A percentile compares a stretch with the other conserved stretches of the same genome.
Conservation (phyloP, 2,329 filamentous ascomycete genomes). For the Aspergillus transmontanensis region DNA sequence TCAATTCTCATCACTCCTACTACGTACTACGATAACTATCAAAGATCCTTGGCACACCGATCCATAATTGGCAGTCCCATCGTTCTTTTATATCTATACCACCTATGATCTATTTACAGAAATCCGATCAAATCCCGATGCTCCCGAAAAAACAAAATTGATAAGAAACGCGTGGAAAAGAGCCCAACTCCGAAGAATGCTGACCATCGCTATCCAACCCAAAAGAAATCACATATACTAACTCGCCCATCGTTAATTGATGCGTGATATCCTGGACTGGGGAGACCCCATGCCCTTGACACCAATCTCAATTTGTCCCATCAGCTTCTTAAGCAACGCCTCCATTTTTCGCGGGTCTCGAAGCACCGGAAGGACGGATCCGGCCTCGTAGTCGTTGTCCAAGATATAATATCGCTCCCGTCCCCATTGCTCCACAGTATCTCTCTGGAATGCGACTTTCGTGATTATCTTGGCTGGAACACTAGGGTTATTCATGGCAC, state of each 20-base stretch:
- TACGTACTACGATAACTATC: neutral
- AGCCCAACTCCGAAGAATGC: slow-evolving; percentile 11
- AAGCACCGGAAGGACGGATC: slow-evolving; percentile 35
- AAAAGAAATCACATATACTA: neutral
- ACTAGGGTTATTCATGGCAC: slow-evolving; percentile 36
- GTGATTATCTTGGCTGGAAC: slow-evolving; percentile 39
- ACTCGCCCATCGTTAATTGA: slow-evolving; percentile 15
- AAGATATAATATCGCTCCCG: slow-evolving; percentile 39
- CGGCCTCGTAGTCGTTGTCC: slow-evolving; percentile 38
- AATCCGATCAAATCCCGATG: neutral
- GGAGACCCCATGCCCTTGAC: slow-evolving; percentile 32
- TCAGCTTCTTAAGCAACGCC: slow-evolving; percentile 30
- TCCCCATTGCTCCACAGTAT: slow-evolving; percentile 31
- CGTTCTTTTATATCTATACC: slow-evolving; percentile 2
- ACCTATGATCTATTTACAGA: slow-evolving; percentile 20
- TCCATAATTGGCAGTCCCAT: slow-evolving; percentile 10
- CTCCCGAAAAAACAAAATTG: slow-evolving; percentile 1
- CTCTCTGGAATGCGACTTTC: slow-evolving; percentile 37
- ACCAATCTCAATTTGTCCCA: slow-evolving; percentile 33
- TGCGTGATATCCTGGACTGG: slow-evolving; percentile 27
- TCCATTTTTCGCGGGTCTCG: slow-evolving; percentile 33
- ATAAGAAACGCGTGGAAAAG: slow-evolving; percentile 10
- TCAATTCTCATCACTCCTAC: neutral
- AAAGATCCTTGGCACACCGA: too few relatives aligned
- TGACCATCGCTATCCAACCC: slow-evolving; percentile 1